These are phyloP conservation scores for Castanea crenata DNA, from an alignment of 306 rosid genomes.

Conservation along the genomic window DNA sequence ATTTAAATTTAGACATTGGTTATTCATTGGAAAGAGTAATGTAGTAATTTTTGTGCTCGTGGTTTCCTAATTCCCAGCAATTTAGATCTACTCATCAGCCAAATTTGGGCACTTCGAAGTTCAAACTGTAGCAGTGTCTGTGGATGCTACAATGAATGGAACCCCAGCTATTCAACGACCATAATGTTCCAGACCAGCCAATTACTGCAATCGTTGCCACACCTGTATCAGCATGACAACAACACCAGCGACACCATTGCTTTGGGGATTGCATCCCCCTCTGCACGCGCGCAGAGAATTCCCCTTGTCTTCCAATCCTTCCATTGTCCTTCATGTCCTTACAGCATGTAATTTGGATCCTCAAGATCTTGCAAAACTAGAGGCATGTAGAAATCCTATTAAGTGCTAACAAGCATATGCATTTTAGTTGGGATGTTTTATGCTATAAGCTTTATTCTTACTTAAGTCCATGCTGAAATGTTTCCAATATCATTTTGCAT, in stretches of 20 bases:
- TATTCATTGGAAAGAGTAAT: constrained; percentile 26
- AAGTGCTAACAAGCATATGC: too few species aligned
- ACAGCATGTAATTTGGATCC: constrained; percentile 79
- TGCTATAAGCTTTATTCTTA: too few species aligned
- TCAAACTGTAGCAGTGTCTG: constrained; percentile 72
- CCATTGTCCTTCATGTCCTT: constrained; percentile 77
- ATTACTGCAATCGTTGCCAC: constrained; percentile 56
- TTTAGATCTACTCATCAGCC: constrained; percentile 47
- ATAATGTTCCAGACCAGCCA: constrained; percentile 80
- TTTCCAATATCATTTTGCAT: too few species aligned
- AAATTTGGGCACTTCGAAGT: constrained; percentile 73
- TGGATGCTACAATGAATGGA: constrained; percentile 92
- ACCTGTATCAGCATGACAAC: constrained; percentile 57
- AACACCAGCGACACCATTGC: constrained; percentile 70
- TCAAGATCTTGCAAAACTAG: constrained; percentile 87
- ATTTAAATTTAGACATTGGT: background rate
- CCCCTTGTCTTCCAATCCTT: too few species aligned
- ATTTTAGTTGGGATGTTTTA: too few species aligned
- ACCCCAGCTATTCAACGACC: constrained; percentile 76
- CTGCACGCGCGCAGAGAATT: too few species aligned
- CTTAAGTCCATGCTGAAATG: too few species aligned
- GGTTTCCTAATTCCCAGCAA: constrained; percentile 58
- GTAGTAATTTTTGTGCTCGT: constrained; percentile 50
- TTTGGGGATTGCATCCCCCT: constrained; percentile 65
- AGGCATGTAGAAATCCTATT: constrained; percentile 54